Conservation (phyloP, 306 rosid genomes). For the Dalbergia cultrata region DNA sequence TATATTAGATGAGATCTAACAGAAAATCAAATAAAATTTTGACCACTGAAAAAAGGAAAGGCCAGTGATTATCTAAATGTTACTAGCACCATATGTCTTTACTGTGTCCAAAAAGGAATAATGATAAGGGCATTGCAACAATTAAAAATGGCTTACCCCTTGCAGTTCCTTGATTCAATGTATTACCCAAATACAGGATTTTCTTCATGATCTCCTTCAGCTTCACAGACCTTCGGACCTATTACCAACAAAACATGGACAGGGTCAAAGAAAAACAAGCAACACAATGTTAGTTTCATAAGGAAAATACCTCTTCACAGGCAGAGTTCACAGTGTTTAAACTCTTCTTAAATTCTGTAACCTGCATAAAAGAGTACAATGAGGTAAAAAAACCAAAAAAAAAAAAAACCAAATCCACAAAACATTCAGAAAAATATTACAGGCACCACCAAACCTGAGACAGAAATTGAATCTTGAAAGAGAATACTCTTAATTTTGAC, state of each 20-base stretch:
- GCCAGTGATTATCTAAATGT: slow-evolving; percentile 27
- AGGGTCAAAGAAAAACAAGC: slow-evolving; percentile 45
- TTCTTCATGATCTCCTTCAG: slow-evolving; percentile 90
- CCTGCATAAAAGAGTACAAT: slow-evolving; percentile 59
- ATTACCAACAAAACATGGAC: slow-evolving; percentile 42
- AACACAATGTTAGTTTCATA: slow-evolving; percentile 33
- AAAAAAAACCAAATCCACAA: slow-evolving; percentile 8
- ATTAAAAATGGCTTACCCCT: slow-evolving; percentile 73
- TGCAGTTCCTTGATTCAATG: slow-evolving; percentile 97
- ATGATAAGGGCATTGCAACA: slow-evolving; percentile 26
- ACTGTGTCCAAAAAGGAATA: slow-evolving; percentile 32
- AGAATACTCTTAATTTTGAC: slow-evolving; percentile 91
- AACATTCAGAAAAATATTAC: slow-evolving; percentile 44
- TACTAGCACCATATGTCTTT: slow-evolving; percentile 7
- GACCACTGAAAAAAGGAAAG: slow-evolving; percentile 22
- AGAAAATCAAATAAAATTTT: slow-evolving; percentile 21
- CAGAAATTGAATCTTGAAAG: slow-evolving; percentile 93
- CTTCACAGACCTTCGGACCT: slow-evolving; percentile 84
- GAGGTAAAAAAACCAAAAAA: slow-evolving; percentile 2
- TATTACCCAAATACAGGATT: slow-evolving; percentile 91
- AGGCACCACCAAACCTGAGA: slow-evolving; percentile 81
- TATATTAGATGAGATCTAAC: slow-evolving; percentile 37
- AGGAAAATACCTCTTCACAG: slow-evolving; percentile 82
- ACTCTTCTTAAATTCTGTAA: slow-evolving; percentile 84
- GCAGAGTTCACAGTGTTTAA: slow-evolving; percentile 84